Percentiles rank a stretch among this genome's conserved stretches.
Conservation (phyloP, 2,329 filamentous ascomycete species). For the Aspergillus felis region DNA sequence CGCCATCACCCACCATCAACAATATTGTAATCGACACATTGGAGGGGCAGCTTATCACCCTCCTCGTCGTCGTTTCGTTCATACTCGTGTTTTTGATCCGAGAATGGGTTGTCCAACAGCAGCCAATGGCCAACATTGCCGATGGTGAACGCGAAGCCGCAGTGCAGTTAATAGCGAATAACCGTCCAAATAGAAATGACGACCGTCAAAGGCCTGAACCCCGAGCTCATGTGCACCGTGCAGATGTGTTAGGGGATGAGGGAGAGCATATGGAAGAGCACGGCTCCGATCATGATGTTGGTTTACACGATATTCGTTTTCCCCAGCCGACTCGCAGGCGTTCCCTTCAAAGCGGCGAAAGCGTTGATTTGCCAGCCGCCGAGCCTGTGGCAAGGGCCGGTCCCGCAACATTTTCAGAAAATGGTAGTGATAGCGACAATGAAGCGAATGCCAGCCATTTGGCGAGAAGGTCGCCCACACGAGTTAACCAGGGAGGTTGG, state of each 20-base stretch:
- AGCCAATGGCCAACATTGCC: constrained; percentile 83
- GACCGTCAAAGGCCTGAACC: constrained; percentile 13
- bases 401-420: constrained; percentile 1
- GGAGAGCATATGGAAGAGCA: constrained; percentile 10
- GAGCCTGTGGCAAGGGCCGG: neutral
- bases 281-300: constrained; percentile 4
- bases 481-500: constrained; percentile 9
- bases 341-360: neutral
- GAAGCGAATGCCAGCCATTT: constrained; percentile 4
- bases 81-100: constrained; percentile 95
- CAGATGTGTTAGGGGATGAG: constrained; percentile 5
- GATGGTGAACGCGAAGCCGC: constrained; percentile 51
- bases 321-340: constrained; percentile 4
- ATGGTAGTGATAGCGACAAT: constrained; percentile 6
- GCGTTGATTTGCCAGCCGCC: neutral
- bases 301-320: constrained; percentile 8
- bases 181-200: constrained; percentile 24
- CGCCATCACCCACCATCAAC: constrained; percentile 69
- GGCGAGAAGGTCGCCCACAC: constrained; percentile 5
- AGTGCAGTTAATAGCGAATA: constrained; percentile 42
- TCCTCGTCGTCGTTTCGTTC: constrained; percentile 87
- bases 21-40: constrained; percentile 74
- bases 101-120: constrained; percentile 97
- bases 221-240: constrained; percentile 8
- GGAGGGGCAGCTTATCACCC: constrained; percentile 90